Evolutionary conservation across 202 grass and related monocot species (phyloP).

Genomic region (Sporobolus alterniflorus): DNA sequence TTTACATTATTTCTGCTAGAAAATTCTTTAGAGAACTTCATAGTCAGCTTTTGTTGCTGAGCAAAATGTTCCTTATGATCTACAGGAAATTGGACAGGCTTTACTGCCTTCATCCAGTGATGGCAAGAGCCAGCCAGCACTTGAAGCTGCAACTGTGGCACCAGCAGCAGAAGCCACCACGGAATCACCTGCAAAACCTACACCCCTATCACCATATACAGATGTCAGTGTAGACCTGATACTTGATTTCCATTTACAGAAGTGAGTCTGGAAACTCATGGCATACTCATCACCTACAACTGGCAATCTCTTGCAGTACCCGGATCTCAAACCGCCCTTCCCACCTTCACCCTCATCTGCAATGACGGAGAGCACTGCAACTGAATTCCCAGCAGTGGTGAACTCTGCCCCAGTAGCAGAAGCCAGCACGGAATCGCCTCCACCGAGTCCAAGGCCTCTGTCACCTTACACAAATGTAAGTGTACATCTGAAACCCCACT

Average conservation of each 20-base stretch:
- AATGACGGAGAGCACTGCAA: conserved; percentile 41
- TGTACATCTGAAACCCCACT: neutral
- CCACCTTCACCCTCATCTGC: conserved; percentile 53
- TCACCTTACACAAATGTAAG: conserved; percentile 90
- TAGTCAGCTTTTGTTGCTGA: neutral
- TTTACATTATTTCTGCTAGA: neutral
- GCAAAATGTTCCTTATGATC: conserved; percentile 10
- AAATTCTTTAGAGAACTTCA: neutral
- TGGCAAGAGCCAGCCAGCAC: conserved; percentile 62
- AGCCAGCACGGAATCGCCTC: conserved; percentile 40
- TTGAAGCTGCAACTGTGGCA: conserved; percentile 21
- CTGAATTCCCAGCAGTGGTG: conserved; percentile 36
- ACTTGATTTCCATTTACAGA: conserved; percentile 3
- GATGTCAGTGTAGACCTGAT: conserved; percentile 51
- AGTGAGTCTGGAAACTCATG: conserved; percentile 3
- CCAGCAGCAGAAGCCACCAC: conserved; percentile 34
- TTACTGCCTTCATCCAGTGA: conserved; percentile 60
- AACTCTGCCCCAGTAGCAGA: conserved; percentile 57
- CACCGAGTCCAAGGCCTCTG: conserved; percentile 50
- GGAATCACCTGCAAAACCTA: conserved; percentile 46
- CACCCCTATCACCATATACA: conserved; percentile 80
- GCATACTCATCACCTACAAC: neutral
- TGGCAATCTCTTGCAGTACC: conserved; percentile 60
- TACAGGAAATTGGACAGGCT: conserved; percentile 91
- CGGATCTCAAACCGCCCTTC: conserved; percentile 84